These are phyloP conservation scores for Hepatocystis sp. DNA, from an alignment of 169 alveolate species.

Conservation along the genomic window DNA sequence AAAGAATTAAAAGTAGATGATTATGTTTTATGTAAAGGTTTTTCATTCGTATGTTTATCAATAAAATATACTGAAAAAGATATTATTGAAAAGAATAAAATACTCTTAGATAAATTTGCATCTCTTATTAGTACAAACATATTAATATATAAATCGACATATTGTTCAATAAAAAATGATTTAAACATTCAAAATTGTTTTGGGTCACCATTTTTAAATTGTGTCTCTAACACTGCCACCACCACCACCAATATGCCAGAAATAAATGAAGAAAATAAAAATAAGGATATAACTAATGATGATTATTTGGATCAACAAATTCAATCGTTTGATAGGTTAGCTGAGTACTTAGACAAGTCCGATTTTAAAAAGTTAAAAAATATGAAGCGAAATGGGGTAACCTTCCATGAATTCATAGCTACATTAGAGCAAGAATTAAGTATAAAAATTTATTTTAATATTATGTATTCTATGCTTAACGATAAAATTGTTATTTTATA, in stretches of 20 bases:
- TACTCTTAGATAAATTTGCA: slow-evolving; percentile 62
- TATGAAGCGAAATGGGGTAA: slow-evolving; percentile 1
- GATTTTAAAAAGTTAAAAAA: slow-evolving; percentile 7
- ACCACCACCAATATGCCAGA: slow-evolving; percentile 2
- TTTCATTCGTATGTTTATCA: slow-evolving; percentile 34
- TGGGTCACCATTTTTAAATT: not conserved
- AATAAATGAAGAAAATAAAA: slow-evolving; percentile 5
- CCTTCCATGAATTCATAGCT: slow-evolving; percentile 24
- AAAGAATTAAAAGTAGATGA: slow-evolving; percentile 55
- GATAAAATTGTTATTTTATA: slow-evolving; percentile 60
- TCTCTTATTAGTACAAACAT: slow-evolving; percentile 36
- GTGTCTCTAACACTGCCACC: not conserved
- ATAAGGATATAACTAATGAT: not conserved
- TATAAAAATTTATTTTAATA: slow-evolving; percentile 32
- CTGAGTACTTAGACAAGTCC: slow-evolving; percentile 22
- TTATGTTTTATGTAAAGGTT: slow-evolving; percentile 70
- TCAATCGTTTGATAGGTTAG: slow-evolving; percentile 20
- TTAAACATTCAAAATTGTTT: slow-evolving; percentile 38
- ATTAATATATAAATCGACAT: slow-evolving; percentile 52
- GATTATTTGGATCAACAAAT: slow-evolving; percentile 42
- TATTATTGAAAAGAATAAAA: slow-evolving; percentile 12
- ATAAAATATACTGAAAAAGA: slow-evolving; percentile 29
- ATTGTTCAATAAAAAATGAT: slow-evolving; percentile 13
- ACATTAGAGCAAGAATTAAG: slow-evolving; percentile 45
- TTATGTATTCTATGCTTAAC: slow-evolving; percentile 55